A percentile compares a stretch with the other conserved stretches of the same genome.
Conservation (phyloP, 495 filamentous ascomycete species). For the Penicillium bialowiezense region DNA sequence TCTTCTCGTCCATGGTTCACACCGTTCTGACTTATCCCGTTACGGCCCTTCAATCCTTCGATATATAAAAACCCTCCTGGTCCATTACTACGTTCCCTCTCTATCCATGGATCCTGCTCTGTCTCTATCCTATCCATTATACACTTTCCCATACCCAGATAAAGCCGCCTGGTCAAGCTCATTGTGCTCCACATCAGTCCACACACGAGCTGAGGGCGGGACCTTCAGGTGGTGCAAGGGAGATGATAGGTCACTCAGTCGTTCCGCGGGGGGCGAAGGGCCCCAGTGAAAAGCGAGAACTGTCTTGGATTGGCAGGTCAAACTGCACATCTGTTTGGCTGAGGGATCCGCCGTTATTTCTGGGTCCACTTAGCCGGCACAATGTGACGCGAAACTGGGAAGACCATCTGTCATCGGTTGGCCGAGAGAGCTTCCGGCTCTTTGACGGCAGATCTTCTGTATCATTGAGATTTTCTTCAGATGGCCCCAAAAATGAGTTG, state of each 20-base stretch:
- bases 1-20: no score
- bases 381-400: slow-evolving; percentile 18
- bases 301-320: slow-evolving; percentile 1
- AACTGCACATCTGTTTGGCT: slow-evolving; percentile 11
- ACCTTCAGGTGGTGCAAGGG: neutral
- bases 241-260: slow-evolving; percentile 20
- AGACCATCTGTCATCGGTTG: slow-evolving; percentile 5
- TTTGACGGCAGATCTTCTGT: neutral
- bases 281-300: slow-evolving; percentile 16
- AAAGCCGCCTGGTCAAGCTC: no score
- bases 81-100: no score
- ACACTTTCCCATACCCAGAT: no score
- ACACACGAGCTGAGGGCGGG: slow-evolving; percentile 1
- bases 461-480: neutral
- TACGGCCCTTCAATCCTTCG: slow-evolving; percentile 2
- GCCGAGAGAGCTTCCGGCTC: slow-evolving; percentile 19
- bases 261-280: slow-evolving; percentile 3
- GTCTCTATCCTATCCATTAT: neutral
- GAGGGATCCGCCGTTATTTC: slow-evolving; percentile 17
- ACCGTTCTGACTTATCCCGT: no score
- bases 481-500: no score
- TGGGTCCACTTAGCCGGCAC: slow-evolving; percentile 15
- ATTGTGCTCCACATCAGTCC: neutral
- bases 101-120: no score
- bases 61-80: no score